Percentiles rank a stretch among this genome's conserved stretches.
Evolutionary conservation across 306 rosid genomes (phyloP).

Genomic region (Vachellia collinsii): DNA sequence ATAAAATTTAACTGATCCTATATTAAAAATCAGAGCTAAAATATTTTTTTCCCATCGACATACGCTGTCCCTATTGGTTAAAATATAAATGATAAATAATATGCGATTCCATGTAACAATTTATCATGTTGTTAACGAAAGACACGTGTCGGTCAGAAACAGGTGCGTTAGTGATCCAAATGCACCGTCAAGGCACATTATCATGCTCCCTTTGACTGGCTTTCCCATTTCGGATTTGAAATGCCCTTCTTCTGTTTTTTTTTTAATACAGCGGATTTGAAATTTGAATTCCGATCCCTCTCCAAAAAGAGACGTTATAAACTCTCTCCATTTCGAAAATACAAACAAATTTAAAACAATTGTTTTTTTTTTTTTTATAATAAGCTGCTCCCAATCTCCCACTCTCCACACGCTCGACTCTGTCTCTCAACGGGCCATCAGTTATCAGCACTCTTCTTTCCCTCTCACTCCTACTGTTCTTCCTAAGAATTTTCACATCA

Average conservation of each 20-base stretch:
- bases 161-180: background rate
- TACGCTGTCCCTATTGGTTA: background rate
- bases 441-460: background rate
- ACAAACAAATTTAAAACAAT: conserved; percentile 4
- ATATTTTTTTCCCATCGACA: too few relatives aligned
- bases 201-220: conserved; percentile 39
- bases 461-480: background rate
- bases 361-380: background rate
- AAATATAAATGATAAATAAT: too few relatives aligned
- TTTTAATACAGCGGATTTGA: conserved; percentile 28
- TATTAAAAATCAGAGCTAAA: too few relatives aligned
- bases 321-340: conserved; percentile 42
- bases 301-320: conserved; percentile 66
- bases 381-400: conserved; percentile 22
- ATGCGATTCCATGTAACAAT: background rate
- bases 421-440: background rate
- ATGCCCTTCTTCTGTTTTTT: background rate
- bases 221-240: conserved; percentile 49
- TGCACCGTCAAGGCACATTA: conserved; percentile 32
- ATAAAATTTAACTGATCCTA: too few relatives aligned
- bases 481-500: background rate
- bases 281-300: conserved; percentile 77
- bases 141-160: conserved; percentile 27
- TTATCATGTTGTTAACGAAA: too few relatives aligned
- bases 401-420: background rate